These are phyloP conservation scores for Tremella mesenterica DNA, from an alignment of 768 basidiomycete species.

Conservation along the genomic window DNA sequence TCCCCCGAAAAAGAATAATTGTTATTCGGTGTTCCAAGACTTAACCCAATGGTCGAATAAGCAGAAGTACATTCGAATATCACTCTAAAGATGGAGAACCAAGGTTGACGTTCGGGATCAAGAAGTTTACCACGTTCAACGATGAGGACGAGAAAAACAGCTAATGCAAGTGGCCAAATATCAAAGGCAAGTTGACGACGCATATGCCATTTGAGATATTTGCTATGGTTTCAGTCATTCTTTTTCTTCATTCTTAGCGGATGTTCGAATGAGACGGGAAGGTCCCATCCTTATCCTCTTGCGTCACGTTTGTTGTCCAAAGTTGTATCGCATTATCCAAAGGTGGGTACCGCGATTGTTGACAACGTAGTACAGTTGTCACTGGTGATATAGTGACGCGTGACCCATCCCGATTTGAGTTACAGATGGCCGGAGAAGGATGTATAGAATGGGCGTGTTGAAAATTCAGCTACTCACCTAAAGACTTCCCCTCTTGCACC, in stretches of 20 bases:
- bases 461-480: constrained; percentile 15
- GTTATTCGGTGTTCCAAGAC: constrained; percentile 33
- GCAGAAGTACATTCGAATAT: constrained; percentile 38
- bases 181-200: constrained; percentile 38
- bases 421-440: background rate
- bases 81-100: constrained; percentile 35
- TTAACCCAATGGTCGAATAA: constrained; percentile 36
- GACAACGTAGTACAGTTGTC: too few species aligned
- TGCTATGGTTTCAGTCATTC: constrained; percentile 11
- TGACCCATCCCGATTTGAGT: too few species aligned
- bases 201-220: constrained; percentile 36
- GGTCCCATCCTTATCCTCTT: too few species aligned
- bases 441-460: background rate
- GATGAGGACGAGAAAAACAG: constrained; percentile 30
- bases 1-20: constrained; percentile 33
- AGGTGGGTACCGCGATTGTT: too few species aligned
- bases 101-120: constrained; percentile 17
- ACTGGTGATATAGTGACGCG: too few species aligned
- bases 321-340: too few species aligned
- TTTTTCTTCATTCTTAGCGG: background rate
- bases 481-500: constrained; percentile 25
- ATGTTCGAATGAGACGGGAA: background rate
- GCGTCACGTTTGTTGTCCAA: too few species aligned
- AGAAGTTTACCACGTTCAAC: constrained; percentile 32
- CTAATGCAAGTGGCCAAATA: constrained; percentile 36